Percentiles rank a stretch among this genome's conserved stretches.
Evolutionary conservation across 1,284 basidiomycete genomes (phyloP).

Genomic region (Microbotryomycetes sp.): DNA sequence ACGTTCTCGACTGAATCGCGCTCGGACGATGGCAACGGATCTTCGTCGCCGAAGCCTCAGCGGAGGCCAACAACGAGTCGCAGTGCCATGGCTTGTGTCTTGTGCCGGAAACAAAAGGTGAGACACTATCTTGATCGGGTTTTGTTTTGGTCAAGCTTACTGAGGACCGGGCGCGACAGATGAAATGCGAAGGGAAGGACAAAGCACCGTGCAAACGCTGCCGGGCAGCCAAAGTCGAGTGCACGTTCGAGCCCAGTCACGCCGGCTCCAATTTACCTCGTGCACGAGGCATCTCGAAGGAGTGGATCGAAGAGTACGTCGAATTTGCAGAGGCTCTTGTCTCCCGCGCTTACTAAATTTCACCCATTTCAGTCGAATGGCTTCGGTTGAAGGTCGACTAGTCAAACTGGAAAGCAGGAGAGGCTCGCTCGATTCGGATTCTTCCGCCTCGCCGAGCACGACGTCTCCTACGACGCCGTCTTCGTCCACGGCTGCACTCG

Average conservation of each 20-base stretch:
- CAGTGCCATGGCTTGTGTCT: not conserved
- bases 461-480: no score
- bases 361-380: not conserved
- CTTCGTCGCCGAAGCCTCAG: not conserved
- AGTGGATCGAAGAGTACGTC: not conserved
- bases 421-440: not conserved
- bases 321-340: not conserved
- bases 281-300: not conserved
- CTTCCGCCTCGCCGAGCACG: no score
- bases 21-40: not conserved
- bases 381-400: not conserved
- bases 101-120: not conserved
- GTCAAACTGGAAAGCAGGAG: not conserved
- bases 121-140: not conserved
- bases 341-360: no score
- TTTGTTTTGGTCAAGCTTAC: not conserved
- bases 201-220: not conserved
- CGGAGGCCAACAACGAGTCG: not conserved
- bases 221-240: not conserved
- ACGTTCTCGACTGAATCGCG: no score
- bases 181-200: constrained; percentile 3
- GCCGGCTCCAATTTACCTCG: not conserved
- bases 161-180: not conserved
- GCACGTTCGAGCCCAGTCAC: not conserved
- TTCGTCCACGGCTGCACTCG: not conserved